Percentiles rank a stretch among this genome's conserved stretches.
These are phyloP conservation scores for Ajuga chamaepitys DNA, from an alignment of 257 asterid genomes.

Conservation along the genomic window DNA sequence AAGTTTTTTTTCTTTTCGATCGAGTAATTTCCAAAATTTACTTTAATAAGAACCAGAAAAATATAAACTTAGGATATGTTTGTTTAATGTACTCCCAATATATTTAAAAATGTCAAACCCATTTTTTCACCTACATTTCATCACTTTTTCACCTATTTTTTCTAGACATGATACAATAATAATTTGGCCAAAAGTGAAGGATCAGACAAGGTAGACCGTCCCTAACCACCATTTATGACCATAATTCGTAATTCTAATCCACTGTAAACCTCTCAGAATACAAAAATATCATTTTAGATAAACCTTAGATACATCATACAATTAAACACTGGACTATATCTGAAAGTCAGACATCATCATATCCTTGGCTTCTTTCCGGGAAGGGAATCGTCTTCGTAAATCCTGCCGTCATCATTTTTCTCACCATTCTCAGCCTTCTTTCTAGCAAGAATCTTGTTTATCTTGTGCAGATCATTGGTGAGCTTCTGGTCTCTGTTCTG, in stretches of 20 bases:
- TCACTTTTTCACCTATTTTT: too few species aligned
- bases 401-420: conserved; percentile 33
- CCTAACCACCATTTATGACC: not conserved
- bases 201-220: not conserved
- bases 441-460: conserved; percentile 71
- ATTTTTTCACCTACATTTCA: too few species aligned
- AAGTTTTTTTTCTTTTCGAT: too few species aligned
- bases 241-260: not conserved
- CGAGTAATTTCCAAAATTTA: too few species aligned
- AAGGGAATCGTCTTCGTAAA: conserved; percentile 61
- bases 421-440: conserved; percentile 78
- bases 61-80: too few species aligned
- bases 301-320: not conserved
- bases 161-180: too few species aligned
- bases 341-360: conserved; percentile 33
- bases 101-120: too few species aligned
- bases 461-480: conserved; percentile 90
- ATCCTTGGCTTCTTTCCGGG: conserved; percentile 83
- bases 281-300: not conserved
- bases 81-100: too few species aligned
- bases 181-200: too few species aligned
- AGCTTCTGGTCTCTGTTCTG: conserved; percentile 97
- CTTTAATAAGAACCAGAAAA: too few species aligned
- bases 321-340: not conserved
- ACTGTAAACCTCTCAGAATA: not conserved